Base-by-base conservation (phyloP, 2,329 filamentous ascomycete species). In the Sporothrix euskadiensis region DNA sequence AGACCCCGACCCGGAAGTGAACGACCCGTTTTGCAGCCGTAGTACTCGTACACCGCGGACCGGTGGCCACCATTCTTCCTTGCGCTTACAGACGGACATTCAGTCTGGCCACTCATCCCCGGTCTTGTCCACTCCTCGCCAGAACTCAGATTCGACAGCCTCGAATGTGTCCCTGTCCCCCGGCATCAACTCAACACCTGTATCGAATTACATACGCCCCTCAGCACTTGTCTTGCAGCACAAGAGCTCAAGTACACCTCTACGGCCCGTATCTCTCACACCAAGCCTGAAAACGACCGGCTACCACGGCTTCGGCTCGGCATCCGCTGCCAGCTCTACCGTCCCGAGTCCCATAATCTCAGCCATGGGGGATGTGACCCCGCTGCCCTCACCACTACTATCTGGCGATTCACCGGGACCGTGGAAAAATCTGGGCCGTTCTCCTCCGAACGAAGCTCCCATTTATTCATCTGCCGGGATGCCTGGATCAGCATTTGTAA, bases 341-440 rank as follows among this genome's bases (percentile, higher is more conserved):
- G 85, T 91, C n/a, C 88, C 91, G 7, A 94, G 92, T 73, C 92
- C 92, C 3, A 88, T 92, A 76, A 88, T 94, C 72, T 87, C 89
- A 74, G 91, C 92, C 63, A 91, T 94, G 89, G 89, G 90, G 75
- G 91, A 94, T 80, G 83, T 96, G 75, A 95, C 93, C 3, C 92
- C 92, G 72, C 83, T 96, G 47, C 92, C 92, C 2, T 95, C 92
- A 30, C 92, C 92, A 4, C 85, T 94, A 63, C 85, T 91, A 78
- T 85, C 85, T 4, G 84, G 84, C 75, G 89, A 91, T 77, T 92
- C 90, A 0, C 88, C 90, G 14, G 89, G 90, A 35, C 89, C 90
- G 30, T 90, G 90, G 90, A 89, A 85, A 80, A 85, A 84, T 79
- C 81, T 89, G 73, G 80, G 81, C 72, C 81, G 83, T 44, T 83